phyloP scores from a whole-genome alignment of 1,139 yeast species.

The Magnusiomyces paraingens region DNA sequence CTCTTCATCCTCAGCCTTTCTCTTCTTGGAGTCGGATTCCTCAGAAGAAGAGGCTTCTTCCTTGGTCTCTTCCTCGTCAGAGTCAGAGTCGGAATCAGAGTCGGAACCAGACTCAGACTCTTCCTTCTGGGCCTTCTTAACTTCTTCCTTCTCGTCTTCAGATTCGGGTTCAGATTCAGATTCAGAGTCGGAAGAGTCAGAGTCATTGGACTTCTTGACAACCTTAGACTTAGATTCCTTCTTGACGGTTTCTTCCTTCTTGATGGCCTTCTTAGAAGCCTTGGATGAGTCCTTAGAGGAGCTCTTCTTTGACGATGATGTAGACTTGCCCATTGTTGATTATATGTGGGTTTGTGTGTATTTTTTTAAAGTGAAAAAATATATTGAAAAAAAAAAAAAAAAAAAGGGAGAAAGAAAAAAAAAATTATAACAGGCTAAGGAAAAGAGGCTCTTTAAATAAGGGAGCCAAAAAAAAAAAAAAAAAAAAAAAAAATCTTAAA shows the following conservation, averaged over 20 bases:
- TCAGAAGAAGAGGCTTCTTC: slow-evolving; percentile 26
- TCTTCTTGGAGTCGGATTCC: slow-evolving; percentile 32
- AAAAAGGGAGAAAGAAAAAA: background rate
- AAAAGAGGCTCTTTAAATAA: background rate
- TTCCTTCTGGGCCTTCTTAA: slow-evolving; percentile 25
- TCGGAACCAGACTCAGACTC: slow-evolving; percentile 28
- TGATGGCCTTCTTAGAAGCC: slow-evolving; percentile 26
- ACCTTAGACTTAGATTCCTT: slow-evolving; percentile 1
- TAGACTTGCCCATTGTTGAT: slow-evolving; percentile 18
- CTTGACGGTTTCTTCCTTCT: slow-evolving; percentile 13
- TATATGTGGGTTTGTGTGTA: slow-evolving; percentile 1
- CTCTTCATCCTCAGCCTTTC: slow-evolving; percentile 30
- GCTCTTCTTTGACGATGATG: slow-evolving; percentile 20
- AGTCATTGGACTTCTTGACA: background rate
- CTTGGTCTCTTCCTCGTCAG: slow-evolving; percentile 29
- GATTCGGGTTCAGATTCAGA: slow-evolving; percentile 9
- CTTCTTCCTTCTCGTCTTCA: slow-evolving; percentile 14
- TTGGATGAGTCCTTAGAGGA: slow-evolving; percentile 19
- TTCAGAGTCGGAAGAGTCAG: slow-evolving; percentile 6
- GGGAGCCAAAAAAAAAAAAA: slow-evolving; percentile 9
- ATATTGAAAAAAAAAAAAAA: background rate
- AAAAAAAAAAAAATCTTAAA: background rate
- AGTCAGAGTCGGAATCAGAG: slow-evolving; percentile 29
- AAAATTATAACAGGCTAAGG: slow-evolving; percentile 1
- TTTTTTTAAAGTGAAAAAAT: slow-evolving; percentile 3